Conservation (phyloP, 2,329 filamentous ascomycete species). For the Venturia oleaginea region DNA sequence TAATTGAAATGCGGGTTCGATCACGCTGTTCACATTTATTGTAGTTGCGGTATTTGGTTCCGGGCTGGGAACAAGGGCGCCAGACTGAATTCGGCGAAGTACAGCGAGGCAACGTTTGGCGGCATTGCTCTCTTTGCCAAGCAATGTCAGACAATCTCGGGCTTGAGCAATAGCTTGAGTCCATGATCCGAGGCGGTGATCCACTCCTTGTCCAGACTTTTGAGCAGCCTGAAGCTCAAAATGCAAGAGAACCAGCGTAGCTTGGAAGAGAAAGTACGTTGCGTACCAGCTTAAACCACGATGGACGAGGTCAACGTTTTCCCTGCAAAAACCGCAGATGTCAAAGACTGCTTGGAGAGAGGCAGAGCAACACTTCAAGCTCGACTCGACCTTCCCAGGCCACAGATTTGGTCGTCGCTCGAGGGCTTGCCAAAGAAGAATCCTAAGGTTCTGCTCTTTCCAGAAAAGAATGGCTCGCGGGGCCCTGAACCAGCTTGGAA, state of each 20-base stretch:
- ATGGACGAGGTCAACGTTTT: constrained; percentile 12
- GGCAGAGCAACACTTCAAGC: constrained; percentile 15
- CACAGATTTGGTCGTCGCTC: constrained; percentile 16
- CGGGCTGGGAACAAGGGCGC: not conserved
- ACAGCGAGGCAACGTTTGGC: constrained; percentile 11
- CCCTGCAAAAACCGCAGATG: constrained; percentile 17
- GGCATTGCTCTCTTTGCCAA: constrained; percentile 5
- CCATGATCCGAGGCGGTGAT: not conserved
- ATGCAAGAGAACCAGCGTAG: constrained; percentile 10
- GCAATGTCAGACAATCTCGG: constrained; percentile 5
- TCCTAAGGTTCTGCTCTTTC: constrained; percentile 19
- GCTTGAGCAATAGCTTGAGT: constrained; percentile 4
- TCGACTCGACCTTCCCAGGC: constrained; percentile 16
- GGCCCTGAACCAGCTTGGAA: constrained; percentile 18
- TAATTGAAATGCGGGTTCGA: not conserved
- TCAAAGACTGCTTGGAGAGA: constrained; percentile 15
- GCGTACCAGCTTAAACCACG: constrained; percentile 18
- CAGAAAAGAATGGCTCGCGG: constrained; percentile 18
- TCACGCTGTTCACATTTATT: not conserved
- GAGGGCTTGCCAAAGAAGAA: constrained; percentile 17
- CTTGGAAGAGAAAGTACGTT: constrained; percentile 18
- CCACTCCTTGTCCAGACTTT: not conserved
- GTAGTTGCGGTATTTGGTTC: not conserved
- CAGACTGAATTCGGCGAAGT: constrained; percentile 9
- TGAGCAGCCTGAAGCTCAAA: not conserved